A percentile compares a stretch with the other conserved stretches of the same genome.
These are phyloP conservation scores for Penicillium sp. DNA, from an alignment of 2,329 filamentous ascomycete species.

Conservation along the genomic window DNA sequence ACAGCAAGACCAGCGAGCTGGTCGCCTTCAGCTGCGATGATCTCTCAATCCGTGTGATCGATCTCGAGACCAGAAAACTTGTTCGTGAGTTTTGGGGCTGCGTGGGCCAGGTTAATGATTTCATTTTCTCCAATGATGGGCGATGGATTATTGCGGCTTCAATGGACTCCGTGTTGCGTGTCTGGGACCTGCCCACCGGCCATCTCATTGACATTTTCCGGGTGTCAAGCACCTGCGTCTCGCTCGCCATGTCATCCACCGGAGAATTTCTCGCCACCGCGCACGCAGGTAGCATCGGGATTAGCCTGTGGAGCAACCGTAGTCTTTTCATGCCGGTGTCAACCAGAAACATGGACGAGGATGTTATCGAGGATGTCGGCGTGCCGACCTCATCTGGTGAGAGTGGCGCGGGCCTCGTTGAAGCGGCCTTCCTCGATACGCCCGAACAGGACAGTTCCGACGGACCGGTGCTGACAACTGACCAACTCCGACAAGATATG, in stretches of 20 bases:
- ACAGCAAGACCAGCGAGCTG: constrained; percentile 79
- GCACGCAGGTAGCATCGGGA: constrained; percentile 75
- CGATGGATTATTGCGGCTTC: constrained; percentile 90
- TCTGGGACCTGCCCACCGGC: constrained; percentile 95
- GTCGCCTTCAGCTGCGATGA: constrained; percentile 89
- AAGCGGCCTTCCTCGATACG: constrained; percentile 68
- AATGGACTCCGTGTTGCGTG: constrained; percentile 72
- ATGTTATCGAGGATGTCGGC: constrained; percentile 64
- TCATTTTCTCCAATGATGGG: constrained; percentile 87
- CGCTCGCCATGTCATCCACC: constrained; percentile 81
- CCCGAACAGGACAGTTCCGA: constrained; percentile 48
- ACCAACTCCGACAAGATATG: constrained; percentile 79
- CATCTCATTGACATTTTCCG: constrained; percentile 92
- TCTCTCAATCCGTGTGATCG: constrained; percentile 80
- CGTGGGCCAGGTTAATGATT: constrained; percentile 69
- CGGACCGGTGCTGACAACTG: constrained; percentile 58
- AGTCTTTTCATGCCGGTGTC: constrained; percentile 86
- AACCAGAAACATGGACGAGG: constrained; percentile 78
- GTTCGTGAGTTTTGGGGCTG: constrained; percentile 92
- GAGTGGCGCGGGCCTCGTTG: constrained; percentile 70
- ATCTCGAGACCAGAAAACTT: constrained; percentile 83
- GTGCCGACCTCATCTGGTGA: constrained; percentile 80
- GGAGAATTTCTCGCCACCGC: constrained; percentile 94
- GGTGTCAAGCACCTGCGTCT: constrained; percentile 73
- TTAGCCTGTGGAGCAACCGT: constrained; percentile 96